These are phyloP conservation scores for Heliosperma pusillum DNA, from an alignment of 148 eudicot species.

Conservation along the genomic window DNA sequence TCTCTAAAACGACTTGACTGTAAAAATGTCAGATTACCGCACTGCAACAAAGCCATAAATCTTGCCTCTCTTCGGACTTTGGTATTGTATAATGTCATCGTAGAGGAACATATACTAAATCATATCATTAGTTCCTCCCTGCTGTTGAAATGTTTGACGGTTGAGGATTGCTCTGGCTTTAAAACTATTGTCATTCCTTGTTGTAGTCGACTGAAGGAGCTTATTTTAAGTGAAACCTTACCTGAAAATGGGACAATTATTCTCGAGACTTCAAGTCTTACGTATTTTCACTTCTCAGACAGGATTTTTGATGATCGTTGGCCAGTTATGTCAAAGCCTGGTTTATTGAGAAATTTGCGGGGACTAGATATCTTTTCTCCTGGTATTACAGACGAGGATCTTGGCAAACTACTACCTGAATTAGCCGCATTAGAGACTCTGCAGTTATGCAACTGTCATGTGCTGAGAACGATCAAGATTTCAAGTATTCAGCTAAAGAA, in stretches of 20 bases:
- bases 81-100: not conserved
- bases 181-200: not conserved
- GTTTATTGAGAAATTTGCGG: constrained; percentile 4
- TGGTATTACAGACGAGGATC: not conserved
- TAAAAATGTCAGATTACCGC: not conserved
- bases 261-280: not conserved
- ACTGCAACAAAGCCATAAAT: not conserved
- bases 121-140: not conserved
- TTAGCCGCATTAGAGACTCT: not conserved
- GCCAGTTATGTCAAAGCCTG: not conserved
- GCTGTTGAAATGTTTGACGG: not conserved
- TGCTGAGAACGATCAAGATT: not conserved
- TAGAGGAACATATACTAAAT: not conserved
- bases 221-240: not conserved
- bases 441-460: not conserved
- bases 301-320: not conserved
- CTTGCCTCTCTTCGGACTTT: not conserved
- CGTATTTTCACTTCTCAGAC: not conserved
- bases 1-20: not conserved
- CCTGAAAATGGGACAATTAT: not conserved
- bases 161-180: not conserved
- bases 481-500: not conserved
- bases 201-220: not conserved
- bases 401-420: constrained; percentile 6
- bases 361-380: not conserved